These are phyloP conservation scores for Cordyceps javanica DNA, from an alignment of 2,329 filamentous ascomycete genomes.

Conservation along the genomic window DNA sequence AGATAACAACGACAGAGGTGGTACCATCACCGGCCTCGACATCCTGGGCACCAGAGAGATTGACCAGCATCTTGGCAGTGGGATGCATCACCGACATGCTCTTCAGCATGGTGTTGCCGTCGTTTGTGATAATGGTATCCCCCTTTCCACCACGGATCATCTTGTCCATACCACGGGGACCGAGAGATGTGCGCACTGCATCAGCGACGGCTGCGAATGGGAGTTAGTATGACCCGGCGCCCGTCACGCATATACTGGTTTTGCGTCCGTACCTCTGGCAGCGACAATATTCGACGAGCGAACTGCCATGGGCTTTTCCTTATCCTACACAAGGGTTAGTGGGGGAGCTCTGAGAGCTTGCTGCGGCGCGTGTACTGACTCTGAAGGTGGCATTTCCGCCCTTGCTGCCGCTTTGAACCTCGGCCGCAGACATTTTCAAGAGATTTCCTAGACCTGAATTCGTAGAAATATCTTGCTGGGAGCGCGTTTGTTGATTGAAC, in stretches of 20 bases:
- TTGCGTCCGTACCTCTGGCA: conserved; percentile 66
- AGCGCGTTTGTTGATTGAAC: conserved; percentile 24
- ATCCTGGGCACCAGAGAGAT: conserved; percentile 94
- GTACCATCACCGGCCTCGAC: conserved; percentile 98
- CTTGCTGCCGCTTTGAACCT: conserved; percentile 25
- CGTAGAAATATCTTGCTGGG: conserved; percentile 3
- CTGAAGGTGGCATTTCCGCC: conserved; percentile 51
- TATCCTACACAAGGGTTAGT: conserved; percentile 51
- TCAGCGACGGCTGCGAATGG: conserved; percentile 73
- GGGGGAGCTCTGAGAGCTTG: conserved; percentile 30
- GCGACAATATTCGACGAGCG: conserved; percentile 95
- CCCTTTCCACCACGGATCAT: conserved; percentile 98
- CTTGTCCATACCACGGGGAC: conserved; percentile 97
- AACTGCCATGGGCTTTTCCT: conserved; percentile 98
- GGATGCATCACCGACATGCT: conserved; percentile 99
- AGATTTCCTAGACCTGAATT: conserved; percentile 27
- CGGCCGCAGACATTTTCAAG: conserved; percentile 38
- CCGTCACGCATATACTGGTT: not conserved
- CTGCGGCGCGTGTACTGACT: conserved; percentile 34
- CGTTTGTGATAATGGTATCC: conserved; percentile 98
- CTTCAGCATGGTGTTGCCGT: conserved; percentile 98
- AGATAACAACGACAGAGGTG: conserved; percentile 96
- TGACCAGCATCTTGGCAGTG: conserved; percentile 98
- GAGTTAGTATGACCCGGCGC: conserved; percentile 9
- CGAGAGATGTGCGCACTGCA: conserved; percentile 93